These are phyloP conservation scores for Tuber borchii DNA, from an alignment of 495 filamentous ascomycete genomes.

Conservation along the genomic window DNA sequence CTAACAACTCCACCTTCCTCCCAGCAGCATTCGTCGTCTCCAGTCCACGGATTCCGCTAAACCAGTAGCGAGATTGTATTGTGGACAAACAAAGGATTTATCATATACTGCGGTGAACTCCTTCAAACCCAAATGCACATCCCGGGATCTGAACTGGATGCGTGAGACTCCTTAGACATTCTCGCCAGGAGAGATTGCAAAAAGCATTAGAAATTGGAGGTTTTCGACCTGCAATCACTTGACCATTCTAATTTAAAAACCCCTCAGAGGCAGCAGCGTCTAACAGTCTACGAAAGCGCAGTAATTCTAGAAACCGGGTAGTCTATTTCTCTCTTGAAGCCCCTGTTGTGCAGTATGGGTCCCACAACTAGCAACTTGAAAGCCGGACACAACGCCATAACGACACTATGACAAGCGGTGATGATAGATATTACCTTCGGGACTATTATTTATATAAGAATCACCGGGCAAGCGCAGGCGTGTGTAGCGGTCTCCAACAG, in stretches of 20 bases:
- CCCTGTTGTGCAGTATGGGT: too few relatives aligned
- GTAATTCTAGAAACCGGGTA: too few relatives aligned
- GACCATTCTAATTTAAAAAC: background rate
- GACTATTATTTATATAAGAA: background rate
- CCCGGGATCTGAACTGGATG: too few relatives aligned
- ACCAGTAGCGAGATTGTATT: background rate
- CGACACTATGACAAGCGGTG: background rate
- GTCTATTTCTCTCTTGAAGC: too few relatives aligned
- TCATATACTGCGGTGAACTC: too few relatives aligned
- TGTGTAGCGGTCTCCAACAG: background rate
- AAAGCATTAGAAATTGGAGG: background rate
- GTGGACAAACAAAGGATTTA: background rate
- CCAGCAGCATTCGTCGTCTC: background rate
- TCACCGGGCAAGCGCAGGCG: background rate
- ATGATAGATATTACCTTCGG: too few relatives aligned
- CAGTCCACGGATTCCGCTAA: background rate
- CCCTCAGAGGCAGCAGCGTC: too few relatives aligned
- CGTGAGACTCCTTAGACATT: too few relatives aligned
- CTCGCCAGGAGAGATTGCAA: background rate
- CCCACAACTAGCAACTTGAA: background rate
- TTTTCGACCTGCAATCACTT: background rate
- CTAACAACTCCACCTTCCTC: background rate
- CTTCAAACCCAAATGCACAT: too few relatives aligned
- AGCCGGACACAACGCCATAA: background rate
- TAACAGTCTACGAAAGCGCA: background rate